Evolutionary conservation across 345 rosid genomes (phyloP).

Genomic region (Melaleuca quinquenervia): DNA sequence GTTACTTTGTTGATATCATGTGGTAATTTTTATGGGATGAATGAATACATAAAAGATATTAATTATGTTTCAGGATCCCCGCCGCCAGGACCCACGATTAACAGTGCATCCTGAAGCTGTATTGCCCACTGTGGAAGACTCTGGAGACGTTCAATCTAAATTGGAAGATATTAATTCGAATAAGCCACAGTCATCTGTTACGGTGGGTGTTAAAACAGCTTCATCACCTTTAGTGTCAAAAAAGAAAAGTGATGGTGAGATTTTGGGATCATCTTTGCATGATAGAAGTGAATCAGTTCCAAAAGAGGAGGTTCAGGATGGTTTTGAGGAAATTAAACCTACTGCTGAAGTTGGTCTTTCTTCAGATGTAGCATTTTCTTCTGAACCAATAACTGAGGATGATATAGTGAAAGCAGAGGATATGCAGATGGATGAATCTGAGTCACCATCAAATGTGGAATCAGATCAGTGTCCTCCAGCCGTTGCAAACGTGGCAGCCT

Average conservation of each 20-base stretch:
- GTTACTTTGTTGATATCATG: not conserved
- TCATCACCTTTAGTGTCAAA: slow-evolving; percentile 16
- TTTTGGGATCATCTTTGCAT: slow-evolving; percentile 25
- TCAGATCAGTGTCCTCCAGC: slow-evolving; percentile 35
- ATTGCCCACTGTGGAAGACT: slow-evolving; percentile 31
- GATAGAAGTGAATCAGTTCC: slow-evolving; percentile 28
- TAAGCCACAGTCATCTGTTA: slow-evolving; percentile 34
- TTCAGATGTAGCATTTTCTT: slow-evolving; percentile 37
- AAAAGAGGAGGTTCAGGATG: slow-evolving; percentile 32
- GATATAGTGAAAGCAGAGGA: slow-evolving; percentile 32
- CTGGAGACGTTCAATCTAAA: slow-evolving; percentile 25
- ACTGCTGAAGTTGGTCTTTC: slow-evolving; percentile 29
- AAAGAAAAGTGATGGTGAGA: slow-evolving; percentile 29
- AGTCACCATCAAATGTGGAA: slow-evolving; percentile 27
- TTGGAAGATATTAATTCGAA: slow-evolving; percentile 36
- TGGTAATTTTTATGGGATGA: not conserved
- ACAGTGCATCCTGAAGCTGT: slow-evolving; percentile 35
- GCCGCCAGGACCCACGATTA: slow-evolving; percentile 90
- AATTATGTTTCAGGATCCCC: slow-evolving; percentile 71
- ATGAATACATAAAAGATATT: not conserved
- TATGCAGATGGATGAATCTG: slow-evolving; percentile 31
- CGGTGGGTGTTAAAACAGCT: slow-evolving; percentile 26
- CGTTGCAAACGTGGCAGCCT: slow-evolving; percentile 22
- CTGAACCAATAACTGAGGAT: slow-evolving; percentile 30
- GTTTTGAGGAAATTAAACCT: slow-evolving; percentile 28